Evolutionary conservation across 257 asterid genomes (phyloP), one percentile per base, ranked within the genome.

Genomic region (Catharanthus roseus): DNA sequence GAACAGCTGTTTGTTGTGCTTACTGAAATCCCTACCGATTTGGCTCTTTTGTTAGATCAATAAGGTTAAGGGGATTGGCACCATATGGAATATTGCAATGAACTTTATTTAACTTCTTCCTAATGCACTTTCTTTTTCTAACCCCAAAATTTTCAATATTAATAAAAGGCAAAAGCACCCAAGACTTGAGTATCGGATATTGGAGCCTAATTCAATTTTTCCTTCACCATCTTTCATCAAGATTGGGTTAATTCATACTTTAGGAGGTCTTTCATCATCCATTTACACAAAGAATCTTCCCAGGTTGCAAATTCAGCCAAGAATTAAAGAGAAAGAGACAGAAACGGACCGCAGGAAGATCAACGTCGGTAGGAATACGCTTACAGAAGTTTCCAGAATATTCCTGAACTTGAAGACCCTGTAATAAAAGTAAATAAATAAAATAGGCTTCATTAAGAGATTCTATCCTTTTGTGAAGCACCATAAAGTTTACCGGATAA

Each of bases 371-470:
- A 51, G 99, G 99, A 76, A 95, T 91, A 74, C 97, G 97, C 83
- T 78, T 91, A 78, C 99, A 93, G 79, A 91, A 93, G 82, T 89
- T 93, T 55, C 99, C 99, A 69, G 79, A 82, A 80, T 93, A 95
- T 61, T 95, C 99, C 81, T 91, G 98, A 79, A 95, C 98, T 91
- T 95, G 98, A 78, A 95, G 87, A 69, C 98, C 99, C 99, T 95
- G 83, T 60, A 66, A 70, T 77, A 65, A 41, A 69, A 58, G 24
- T 44, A 19, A 36, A 23, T 47, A 18, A n/a, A n/a, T n/a, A n/a
- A n/a, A n/a, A n/a, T n/a, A n/a, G n/a, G n/a, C n/a, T 42, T 49
- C 66, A 74, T 55, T 58, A 61, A 64, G 8, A 64, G 38, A 31
- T 50, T 63, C 42, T 38, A 47, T 42, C 10, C 56, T 57, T 49